These are phyloP conservation scores for Pseudonitzschia multiseries DNA, from an alignment of 108 stramenopile genomes.

Conservation along the genomic window DNA sequence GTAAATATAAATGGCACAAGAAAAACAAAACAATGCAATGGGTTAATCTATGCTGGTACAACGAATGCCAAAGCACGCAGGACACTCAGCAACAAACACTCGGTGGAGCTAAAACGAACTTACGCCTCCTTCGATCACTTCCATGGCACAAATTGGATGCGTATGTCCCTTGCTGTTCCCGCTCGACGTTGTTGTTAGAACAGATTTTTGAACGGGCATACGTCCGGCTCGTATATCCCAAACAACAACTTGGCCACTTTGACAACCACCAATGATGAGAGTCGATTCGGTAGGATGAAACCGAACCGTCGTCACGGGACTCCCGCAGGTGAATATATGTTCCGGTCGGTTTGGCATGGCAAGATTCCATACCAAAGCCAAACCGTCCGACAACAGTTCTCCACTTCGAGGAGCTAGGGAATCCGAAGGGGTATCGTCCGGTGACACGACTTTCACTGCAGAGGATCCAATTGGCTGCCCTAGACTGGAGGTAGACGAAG, in stretches of 20 bases:
- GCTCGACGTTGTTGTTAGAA: slow-evolving; percentile 29
- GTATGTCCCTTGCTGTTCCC: slow-evolving; percentile 64
- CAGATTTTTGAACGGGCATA: slow-evolving; percentile 79
- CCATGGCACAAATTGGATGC: slow-evolving; percentile 68
- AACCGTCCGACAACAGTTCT: slow-evolving; percentile 63
- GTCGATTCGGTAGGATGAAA: slow-evolving; percentile 87
- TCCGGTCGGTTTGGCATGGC: slow-evolving; percentile 84
- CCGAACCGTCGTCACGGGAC: slow-evolving; percentile 64
- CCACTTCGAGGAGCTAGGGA: slow-evolving; percentile 55
- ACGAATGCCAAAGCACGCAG: too few species aligned
- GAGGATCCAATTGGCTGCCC: slow-evolving; percentile 41
- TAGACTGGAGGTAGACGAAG: slow-evolving; percentile 31
- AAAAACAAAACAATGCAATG: background rate
- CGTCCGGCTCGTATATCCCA: slow-evolving; percentile 86
- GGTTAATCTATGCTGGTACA: too few species aligned
- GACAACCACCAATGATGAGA: slow-evolving; percentile 78
- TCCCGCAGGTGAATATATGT: slow-evolving; percentile 83
- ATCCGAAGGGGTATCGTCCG: slow-evolving; percentile 67
- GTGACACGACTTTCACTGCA: slow-evolving; percentile 50
- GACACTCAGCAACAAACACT: background rate
- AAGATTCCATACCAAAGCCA: slow-evolving; percentile 80
- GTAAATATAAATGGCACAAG: background rate
- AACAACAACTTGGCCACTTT: slow-evolving; percentile 80
- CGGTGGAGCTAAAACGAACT: slow-evolving; percentile 15
- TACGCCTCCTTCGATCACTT: slow-evolving; percentile 68